Percentiles rank a stretch among this genome's conserved stretches.
These are phyloP conservation scores for Sarocladium strictum DNA, from an alignment of 2,329 filamentous ascomycete genomes.

Conservation along the genomic window DNA sequence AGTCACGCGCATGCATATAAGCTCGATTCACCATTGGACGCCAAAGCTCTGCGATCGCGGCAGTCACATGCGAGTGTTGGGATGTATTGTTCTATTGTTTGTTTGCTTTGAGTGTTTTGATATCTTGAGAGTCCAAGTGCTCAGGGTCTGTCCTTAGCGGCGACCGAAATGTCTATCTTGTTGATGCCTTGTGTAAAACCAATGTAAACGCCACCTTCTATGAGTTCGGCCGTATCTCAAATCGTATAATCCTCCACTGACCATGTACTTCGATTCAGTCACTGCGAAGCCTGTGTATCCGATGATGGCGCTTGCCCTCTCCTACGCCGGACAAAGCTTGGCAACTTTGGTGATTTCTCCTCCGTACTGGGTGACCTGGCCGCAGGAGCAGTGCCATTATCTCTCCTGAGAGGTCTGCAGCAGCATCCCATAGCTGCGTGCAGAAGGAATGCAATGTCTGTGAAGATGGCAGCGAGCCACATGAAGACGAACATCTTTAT, in stretches of 20 bases:
- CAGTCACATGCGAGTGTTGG: too few species aligned
- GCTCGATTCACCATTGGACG: too few species aligned
- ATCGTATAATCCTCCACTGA: not conserved
- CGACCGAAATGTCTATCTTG: too few species aligned
- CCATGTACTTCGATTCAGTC: not conserved
- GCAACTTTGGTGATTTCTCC: slow-evolving; percentile 19
- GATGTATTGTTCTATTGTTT: too few species aligned
- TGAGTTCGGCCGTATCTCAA: not conserved
- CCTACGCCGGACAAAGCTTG: slow-evolving; percentile 24
- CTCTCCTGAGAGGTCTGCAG: slow-evolving; percentile 36
- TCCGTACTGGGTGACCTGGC: slow-evolving; percentile 12
- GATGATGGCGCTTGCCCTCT: slow-evolving; percentile 12
- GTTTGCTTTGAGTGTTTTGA: too few species aligned
- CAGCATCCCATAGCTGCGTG: slow-evolving; percentile 77
- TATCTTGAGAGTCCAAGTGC: too few species aligned
- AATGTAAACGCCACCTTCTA: not conserved
- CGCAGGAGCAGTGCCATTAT: not conserved
- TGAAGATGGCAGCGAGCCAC: slow-evolving; percentile 71
- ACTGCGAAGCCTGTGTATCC: not conserved
- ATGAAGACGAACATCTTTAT: slow-evolving; percentile 77
- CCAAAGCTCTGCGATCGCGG: too few species aligned
- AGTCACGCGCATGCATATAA: too few species aligned
- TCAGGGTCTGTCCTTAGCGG: too few species aligned
- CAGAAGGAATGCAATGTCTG: slow-evolving; percentile 63
- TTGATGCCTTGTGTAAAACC: not conserved